A percentile compares a stretch with the other conserved stretches of the same genome.
Evolutionary conservation across 2,329 filamentous ascomycete genomes (phyloP).

Genomic region (Fusarium tjaetaba): DNA sequence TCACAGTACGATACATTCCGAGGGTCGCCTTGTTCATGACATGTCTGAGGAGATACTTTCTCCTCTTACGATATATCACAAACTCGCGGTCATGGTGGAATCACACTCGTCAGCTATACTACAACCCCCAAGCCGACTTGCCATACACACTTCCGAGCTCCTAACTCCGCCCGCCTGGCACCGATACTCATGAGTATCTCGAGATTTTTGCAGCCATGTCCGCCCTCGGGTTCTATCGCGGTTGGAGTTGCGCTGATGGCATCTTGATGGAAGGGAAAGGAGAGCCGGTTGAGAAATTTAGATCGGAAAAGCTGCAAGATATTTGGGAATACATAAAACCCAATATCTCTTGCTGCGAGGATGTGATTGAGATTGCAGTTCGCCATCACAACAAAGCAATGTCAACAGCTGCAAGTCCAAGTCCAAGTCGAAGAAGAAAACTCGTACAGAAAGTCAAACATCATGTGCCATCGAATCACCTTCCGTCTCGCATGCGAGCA

Average conservation of each 20-base stretch:
- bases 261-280: background rate
- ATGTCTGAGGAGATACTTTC: background rate
- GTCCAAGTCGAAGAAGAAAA: background rate
- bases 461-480: conserved; percentile 61
- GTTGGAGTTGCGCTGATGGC: conserved; percentile 28
- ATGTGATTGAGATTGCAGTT: no score
- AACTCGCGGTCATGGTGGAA: background rate
- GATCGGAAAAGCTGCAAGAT: background rate
- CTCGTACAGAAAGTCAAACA: conserved; percentile 6
- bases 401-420: background rate
- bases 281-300: conserved; percentile 1
- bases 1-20: conserved; percentile 14
- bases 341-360: background rate
- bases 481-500: conserved; percentile 64
- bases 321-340: conserved; percentile 26
- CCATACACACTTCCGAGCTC: conserved; percentile 10
- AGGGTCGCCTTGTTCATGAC: background rate
- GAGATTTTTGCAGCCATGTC: conserved; percentile 30
- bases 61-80: conserved; percentile 18
- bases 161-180: conserved; percentile 9
- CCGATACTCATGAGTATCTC: conserved; percentile 8
- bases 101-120: conserved; percentile 23
- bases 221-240: conserved; percentile 28
- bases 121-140: conserved; percentile 2
- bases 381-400: background rate